A percentile compares a stretch with the other conserved stretches of the same genome.
phyloP scores from a whole-genome alignment of 805 yeast genomes.

The Blastobotrys terrestris region DNA sequence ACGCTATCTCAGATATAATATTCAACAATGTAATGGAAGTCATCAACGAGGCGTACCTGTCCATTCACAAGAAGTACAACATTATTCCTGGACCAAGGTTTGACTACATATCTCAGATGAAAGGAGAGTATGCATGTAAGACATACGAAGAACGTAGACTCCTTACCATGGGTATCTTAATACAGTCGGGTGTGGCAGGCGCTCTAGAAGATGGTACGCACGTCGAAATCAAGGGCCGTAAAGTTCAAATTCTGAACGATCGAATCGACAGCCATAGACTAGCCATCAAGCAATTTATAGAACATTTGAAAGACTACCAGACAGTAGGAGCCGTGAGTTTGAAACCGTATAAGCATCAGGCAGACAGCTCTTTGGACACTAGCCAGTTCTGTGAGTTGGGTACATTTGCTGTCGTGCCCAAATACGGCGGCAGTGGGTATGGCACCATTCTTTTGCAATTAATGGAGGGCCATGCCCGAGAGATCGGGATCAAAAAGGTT shows the following conservation, averaged over 20 bases:
- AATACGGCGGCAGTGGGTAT: not conserved
- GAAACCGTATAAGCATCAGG: not conserved
- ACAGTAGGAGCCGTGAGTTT: not conserved
- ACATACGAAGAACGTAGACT: not conserved
- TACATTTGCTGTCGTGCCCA: not conserved
- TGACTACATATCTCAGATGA: not conserved
- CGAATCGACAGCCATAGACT: not conserved
- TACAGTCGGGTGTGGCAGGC: not conserved
- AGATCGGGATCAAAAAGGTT: not conserved
- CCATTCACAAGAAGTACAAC: not conserved
- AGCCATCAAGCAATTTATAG: not conserved
- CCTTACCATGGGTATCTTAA: not conserved
- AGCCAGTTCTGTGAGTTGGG: not conserved
- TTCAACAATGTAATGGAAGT: not conserved
- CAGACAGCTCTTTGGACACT: not conserved
- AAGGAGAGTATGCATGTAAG: not conserved
- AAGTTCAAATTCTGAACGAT: not conserved
- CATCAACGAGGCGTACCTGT: not conserved
- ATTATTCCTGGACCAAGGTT: not conserved
- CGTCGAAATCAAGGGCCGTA: not conserved
- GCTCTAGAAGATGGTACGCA: not conserved
- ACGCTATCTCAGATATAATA: not conserved
- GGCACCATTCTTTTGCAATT: not conserved
- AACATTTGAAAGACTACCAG: not conserved
- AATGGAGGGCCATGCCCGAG: not conserved